A percentile compares a stretch with the other conserved stretches of the same genome.
These are phyloP conservation scores for Penicillium sp. DNA, from an alignment of 2,329 filamentous ascomycete species.

Conservation along the genomic window DNA sequence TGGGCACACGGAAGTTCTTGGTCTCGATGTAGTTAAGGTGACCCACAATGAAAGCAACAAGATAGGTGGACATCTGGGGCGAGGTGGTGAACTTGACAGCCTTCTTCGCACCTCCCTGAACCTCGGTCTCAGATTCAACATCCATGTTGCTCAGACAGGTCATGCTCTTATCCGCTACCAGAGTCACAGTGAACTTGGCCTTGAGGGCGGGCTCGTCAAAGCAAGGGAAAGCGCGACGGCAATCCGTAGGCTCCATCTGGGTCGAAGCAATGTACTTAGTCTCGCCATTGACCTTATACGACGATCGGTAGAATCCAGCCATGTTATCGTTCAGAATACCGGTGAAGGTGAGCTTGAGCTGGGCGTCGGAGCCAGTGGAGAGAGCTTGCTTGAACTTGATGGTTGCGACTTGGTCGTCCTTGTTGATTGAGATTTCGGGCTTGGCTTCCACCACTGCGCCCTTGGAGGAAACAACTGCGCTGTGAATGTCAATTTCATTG, in stretches of 20 bases:
- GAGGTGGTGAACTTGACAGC: constrained; percentile 88
- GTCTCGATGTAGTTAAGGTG: constrained; percentile 93
- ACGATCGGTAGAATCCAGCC: constrained; percentile 95
- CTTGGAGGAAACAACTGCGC: constrained; percentile 59
- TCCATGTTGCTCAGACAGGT: constrained; percentile 98
- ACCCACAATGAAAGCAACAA: constrained; percentile 88
- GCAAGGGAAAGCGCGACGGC: constrained; percentile 86
- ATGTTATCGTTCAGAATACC: constrained; percentile 87
- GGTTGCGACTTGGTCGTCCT: constrained; percentile 73
- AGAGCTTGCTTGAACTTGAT: constrained; percentile 71
- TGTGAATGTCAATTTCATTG: constrained; percentile 76
- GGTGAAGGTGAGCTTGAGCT: constrained; percentile 70
- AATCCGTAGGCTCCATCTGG: constrained; percentile 96
- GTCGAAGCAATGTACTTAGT: constrained; percentile 80
- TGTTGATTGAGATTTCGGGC: constrained; percentile 67
- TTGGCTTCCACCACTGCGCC: constrained; percentile 56
- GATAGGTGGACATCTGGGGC: constrained; percentile 92
- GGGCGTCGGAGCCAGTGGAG: constrained; percentile 68
- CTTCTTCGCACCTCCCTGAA: constrained; percentile 68
- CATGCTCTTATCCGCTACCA: constrained; percentile 82
- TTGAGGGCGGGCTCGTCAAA: constrained; percentile 95
- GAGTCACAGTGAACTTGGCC: constrained; percentile 83
- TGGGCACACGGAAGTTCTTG: constrained; percentile 81
- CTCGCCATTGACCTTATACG: constrained; percentile 80
- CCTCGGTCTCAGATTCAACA: constrained; percentile 69